These are phyloP conservation scores for Poa annua DNA, from an alignment of 176 grass and related monocot genomes.

Conservation along the genomic window DNA sequence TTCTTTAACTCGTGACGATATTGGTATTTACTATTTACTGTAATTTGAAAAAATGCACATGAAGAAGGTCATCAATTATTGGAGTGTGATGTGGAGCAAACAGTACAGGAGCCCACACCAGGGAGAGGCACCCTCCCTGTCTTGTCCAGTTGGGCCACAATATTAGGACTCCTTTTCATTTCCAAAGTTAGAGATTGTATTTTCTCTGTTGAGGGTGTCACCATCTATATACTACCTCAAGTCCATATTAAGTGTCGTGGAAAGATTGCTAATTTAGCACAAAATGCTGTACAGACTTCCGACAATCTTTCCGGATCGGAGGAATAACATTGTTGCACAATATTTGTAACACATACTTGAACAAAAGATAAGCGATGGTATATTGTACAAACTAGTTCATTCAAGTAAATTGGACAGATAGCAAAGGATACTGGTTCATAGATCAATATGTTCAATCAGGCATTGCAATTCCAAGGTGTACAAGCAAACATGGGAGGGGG, in stretches of 20 bases:
- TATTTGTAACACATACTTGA: neutral
- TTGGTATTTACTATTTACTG: constrained; percentile 36
- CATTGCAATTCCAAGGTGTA: neutral
- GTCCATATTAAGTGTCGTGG: too few relatives aligned
- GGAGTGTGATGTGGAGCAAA: neutral
- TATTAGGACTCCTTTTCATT: neutral
- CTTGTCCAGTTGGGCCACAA: neutral
- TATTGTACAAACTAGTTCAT: neutral
- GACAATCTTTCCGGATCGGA: too few relatives aligned
- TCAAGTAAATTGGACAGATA: neutral
- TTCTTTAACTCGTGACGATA: constrained; percentile 31
- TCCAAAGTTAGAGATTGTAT: neutral
- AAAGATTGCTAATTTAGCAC: too few relatives aligned
- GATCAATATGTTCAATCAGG: constrained; percentile 4
- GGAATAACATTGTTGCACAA: neutral
- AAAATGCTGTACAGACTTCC: too few relatives aligned
- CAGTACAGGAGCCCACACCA: constrained; percentile 4
- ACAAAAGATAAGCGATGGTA: neutral
- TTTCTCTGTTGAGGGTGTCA: neutral
- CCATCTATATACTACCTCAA: neutral
- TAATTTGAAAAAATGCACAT: constrained; percentile 2
- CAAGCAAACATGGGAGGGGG: neutral
- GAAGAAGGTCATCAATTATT: constrained; percentile 15
- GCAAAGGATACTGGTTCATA: neutral
- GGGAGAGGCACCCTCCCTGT: neutral